Percentiles rank a stretch among this genome's conserved stretches.
Evolutionary conservation across 2,329 filamentous ascomycete species (phyloP).

Genomic region (Colletotrichum siamense): DNA sequence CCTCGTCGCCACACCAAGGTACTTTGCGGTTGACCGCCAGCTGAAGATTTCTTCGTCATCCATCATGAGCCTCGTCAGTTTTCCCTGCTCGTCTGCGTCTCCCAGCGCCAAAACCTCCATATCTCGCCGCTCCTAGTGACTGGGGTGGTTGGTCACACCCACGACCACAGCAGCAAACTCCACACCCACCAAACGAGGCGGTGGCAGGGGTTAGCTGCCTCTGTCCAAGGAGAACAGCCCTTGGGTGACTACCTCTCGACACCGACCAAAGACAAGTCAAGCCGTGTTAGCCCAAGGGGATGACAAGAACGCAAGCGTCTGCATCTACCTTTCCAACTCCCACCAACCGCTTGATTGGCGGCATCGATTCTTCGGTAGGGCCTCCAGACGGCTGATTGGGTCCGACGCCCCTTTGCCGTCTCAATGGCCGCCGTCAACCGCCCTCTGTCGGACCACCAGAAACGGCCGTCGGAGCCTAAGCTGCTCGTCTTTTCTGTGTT

Average conservation of each 20-base stretch:
- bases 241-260: background rate
- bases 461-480: constrained; percentile 21
- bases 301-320: constrained; percentile 15
- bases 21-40: constrained; percentile 3
- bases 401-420: constrained; percentile 10
- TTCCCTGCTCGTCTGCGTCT: constrained; percentile 6
- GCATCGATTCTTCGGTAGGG: background rate
- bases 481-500: constrained; percentile 6
- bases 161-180: constrained; percentile 16
- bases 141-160: constrained; percentile 18
- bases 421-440: constrained; percentile 15
- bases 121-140: background rate
- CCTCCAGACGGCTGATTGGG: constrained; percentile 11
- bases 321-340: background rate
- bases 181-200: constrained; percentile 15
- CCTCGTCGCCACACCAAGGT: background rate
- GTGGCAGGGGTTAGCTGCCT: constrained; percentile 13
- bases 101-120: constrained; percentile 14
- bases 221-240: constrained; percentile 1
- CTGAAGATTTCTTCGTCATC: constrained; percentile 13
- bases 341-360: constrained; percentile 10
- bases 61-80: constrained; percentile 16
- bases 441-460: constrained; percentile 20
- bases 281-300: background rate
- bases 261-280: constrained; percentile 1